Conservation (phyloP, 2,329 filamentous ascomycete species). For the Fusarium sp. region DNA sequence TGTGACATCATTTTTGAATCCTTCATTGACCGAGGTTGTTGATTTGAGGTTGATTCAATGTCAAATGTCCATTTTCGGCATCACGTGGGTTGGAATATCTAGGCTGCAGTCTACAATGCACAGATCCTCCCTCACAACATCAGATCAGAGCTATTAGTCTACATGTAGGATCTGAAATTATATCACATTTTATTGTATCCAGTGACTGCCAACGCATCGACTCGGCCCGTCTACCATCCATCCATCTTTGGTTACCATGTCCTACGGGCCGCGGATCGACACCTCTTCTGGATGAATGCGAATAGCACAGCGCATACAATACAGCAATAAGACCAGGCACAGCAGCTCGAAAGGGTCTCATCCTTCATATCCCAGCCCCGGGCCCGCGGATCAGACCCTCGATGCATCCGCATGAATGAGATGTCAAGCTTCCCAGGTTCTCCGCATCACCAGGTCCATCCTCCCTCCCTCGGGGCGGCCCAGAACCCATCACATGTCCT, state of each 20-base stretch:
- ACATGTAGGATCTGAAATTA: conserved; percentile 15
- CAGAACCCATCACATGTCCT: conserved; percentile 38
- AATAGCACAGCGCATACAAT: neutral
- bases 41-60: conserved; percentile 1
- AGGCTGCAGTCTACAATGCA: conserved; percentile 7
- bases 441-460: conserved; percentile 42
- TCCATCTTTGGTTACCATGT: neutral
- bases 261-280: conserved; percentile 33
- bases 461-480: neutral
- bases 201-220: conserved; percentile 33
- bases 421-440: conserved; percentile 35
- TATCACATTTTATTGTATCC: conserved; percentile 18
- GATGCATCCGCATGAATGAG: conserved; percentile 37
- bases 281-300: conserved; percentile 20
- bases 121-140: neutral
- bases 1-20: conserved; percentile 24
- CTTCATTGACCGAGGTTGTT: conserved; percentile 16
- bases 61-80: conserved; percentile 14
- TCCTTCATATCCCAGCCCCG: conserved; percentile 2
- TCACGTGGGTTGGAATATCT: conserved; percentile 18
- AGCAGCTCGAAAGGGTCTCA: conserved; percentile 4
- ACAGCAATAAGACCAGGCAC: conserved; percentile 18
- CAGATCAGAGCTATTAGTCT: conserved; percentile 1
- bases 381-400: conserved; percentile 38
- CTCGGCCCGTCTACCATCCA: conserved; percentile 23